Base-by-base conservation (phyloP, 257 asterid species). In the Solanum rostratum region DNA sequence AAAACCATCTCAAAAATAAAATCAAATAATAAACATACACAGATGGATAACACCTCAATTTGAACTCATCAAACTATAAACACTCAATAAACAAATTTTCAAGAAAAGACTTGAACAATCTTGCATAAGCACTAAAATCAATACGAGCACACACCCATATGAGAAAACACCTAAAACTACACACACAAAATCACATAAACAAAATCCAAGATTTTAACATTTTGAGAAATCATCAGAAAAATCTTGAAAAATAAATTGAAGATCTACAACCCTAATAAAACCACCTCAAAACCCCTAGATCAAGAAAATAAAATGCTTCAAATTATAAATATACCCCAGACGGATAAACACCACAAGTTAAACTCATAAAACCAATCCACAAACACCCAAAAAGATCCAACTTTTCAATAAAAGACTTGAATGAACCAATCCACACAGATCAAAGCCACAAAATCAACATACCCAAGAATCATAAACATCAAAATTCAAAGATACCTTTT, bases 401-500 rank as follows among this genome's bases (percentile, higher is more conserved):
- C 5, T 33, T 41, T 78, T 2, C 9, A 78, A 60, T 11, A 70
- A 46, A 3, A 54, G 10, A 50, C 54, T 12, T 13, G 54, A 50
- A n/a, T n/a, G n/a, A 50, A 12, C 53, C 53, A 12, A 13, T 49
- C 13, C 49, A 45, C 49, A 45, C 18, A 24, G 10, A 62, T n/a
- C n/a, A 53, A 46, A 45, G 4, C 5, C 29, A 7, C 69, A 10
- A 79, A 8, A 30, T 54, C 39, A 80, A 81, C 24, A 59, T n/a
- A 33, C 63, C 24, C 53, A 33, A 5, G 9, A 81, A 12, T 59
- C 54, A 39, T 24, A 45, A 82, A 60, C 45, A 13, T 41, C 60
- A 45, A 62, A 30, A 41, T 41, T 30, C 15, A 24, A 70, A 60
- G 16, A 7, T 14, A n/a, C 91, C 91, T 87, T 81, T 90, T 90